These are phyloP conservation scores for Omphalotus olearius DNA, from an alignment of 1,284 basidiomycete genomes.

Conservation along the genomic window DNA sequence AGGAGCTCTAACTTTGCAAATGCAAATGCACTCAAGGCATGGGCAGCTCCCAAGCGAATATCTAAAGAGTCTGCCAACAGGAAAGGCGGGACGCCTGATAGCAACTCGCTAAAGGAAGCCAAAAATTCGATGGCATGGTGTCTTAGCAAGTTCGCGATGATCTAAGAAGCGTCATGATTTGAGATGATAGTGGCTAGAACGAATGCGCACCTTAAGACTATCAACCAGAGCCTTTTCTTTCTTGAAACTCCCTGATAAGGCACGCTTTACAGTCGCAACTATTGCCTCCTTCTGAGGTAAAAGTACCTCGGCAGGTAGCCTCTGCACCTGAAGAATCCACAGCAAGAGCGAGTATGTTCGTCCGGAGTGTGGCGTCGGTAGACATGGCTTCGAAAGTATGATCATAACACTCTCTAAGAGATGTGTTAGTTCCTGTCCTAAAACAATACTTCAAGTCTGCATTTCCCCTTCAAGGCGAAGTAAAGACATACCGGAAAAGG, in stretches of 20 bases:
- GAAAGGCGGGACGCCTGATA: constrained; percentile 33
- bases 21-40: constrained; percentile 39
- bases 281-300: constrained; percentile 25
- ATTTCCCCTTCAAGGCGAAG: not conserved
- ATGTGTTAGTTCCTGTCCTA: constrained; percentile 37
- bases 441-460: constrained; percentile 3
- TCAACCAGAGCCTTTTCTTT: constrained; percentile 27
- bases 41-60: constrained; percentile 33
- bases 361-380: constrained; percentile 36
- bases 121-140: constrained; percentile 28
- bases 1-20: constrained; percentile 23
- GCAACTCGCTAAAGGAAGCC: constrained; percentile 26
- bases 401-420: constrained; percentile 35
- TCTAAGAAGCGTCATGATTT: constrained; percentile 25
- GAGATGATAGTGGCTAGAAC: constrained; percentile 4
- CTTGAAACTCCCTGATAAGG: constrained; percentile 29
- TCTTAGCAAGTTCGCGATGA: constrained; percentile 35
- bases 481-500: constrained; percentile 43
- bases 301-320: constrained; percentile 37
- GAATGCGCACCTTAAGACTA: constrained; percentile 37
- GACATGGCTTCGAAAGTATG: constrained; percentile 25
- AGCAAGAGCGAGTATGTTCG: constrained; percentile 45
- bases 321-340: constrained; percentile 45
- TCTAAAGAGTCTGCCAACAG: constrained; percentile 29
- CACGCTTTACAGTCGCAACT: constrained; percentile 27